phyloP scores from a whole-genome alignment of 1,284 basidiomycete species.

The Boletus mariae region DNA sequence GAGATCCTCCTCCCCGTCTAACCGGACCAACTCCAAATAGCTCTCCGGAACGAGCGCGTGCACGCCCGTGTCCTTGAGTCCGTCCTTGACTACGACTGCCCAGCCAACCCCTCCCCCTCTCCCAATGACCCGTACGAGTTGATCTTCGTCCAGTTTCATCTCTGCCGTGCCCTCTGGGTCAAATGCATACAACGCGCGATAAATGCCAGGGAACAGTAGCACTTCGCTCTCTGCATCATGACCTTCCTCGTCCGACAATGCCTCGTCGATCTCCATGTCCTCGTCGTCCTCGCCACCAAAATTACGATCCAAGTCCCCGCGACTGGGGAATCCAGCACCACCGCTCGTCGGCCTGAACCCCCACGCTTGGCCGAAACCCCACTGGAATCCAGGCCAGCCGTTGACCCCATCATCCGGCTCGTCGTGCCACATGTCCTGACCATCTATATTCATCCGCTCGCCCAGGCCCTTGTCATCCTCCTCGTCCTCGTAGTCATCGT shows the following conservation, averaged over 20 bases:
- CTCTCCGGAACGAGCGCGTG: slow-evolving; percentile 69
- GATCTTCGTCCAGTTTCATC: slow-evolving; percentile 70
- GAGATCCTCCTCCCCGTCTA: slow-evolving; percentile 34
- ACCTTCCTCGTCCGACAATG: slow-evolving; percentile 26
- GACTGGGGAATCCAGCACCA: slow-evolving; percentile 35
- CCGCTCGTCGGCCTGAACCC: slow-evolving; percentile 29
- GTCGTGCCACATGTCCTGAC: slow-evolving; percentile 18
- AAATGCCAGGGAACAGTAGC: slow-evolving; percentile 58
- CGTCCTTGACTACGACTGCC: slow-evolving; percentile 57
- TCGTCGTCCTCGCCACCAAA: slow-evolving; percentile 40
- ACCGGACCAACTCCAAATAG: slow-evolving; percentile 53
- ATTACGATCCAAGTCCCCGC: slow-evolving; percentile 47
- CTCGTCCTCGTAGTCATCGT: slow-evolving; percentile 13
- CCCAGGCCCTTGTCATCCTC: slow-evolving; percentile 10
- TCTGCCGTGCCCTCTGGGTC: slow-evolving; percentile 71
- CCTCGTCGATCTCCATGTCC: slow-evolving; percentile 15
- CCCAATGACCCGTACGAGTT: slow-evolving; percentile 63
- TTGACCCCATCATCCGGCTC: slow-evolving; percentile 23
- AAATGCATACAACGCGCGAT: slow-evolving; percentile 69
- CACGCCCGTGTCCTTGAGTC: slow-evolving; percentile 34
- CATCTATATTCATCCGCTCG: not conserved
- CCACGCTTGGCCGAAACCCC: slow-evolving; percentile 34
- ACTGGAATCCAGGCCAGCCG: slow-evolving; percentile 42
- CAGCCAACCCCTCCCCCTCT: slow-evolving; percentile 72
- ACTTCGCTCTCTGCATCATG: slow-evolving; percentile 37